Conservation (phyloP, 2,329 filamentous ascomycete genomes). For the Neurospora sp. region DNA sequence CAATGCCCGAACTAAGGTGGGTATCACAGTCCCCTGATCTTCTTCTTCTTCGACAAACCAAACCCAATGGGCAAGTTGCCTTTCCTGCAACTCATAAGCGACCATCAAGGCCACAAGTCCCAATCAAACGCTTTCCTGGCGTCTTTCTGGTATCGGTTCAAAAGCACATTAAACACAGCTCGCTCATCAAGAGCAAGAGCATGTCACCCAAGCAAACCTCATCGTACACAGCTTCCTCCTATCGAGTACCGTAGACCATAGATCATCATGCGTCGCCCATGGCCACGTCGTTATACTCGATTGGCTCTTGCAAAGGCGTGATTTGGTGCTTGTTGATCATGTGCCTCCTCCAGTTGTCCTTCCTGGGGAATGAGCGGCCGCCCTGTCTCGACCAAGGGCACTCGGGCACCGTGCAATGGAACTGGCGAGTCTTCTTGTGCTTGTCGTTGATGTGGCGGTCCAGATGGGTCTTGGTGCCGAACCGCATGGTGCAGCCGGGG, state of each 20-base stretch:
- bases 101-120: background rate
- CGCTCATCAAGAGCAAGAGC: background rate
- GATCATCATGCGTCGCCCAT: constrained; percentile 19
- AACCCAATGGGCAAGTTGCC: background rate
- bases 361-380: constrained; percentile 49
- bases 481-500: constrained; percentile 42
- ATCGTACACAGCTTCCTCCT: background rate
- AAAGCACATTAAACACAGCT: background rate
- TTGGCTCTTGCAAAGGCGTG: constrained; percentile 27
- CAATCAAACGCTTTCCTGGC: background rate
- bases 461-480: constrained; percentile 53
- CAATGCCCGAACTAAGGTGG: background rate
- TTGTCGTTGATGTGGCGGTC: constrained; percentile 54
- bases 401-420: constrained; percentile 43
- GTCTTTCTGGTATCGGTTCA: background rate
- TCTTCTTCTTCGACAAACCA: too few relatives aligned
- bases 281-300: constrained; percentile 30
- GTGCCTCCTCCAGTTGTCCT: constrained; percentile 54
- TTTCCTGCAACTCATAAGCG: background rate
- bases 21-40: background rate
- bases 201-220: background rate
- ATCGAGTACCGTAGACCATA: background rate
- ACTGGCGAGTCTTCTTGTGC: constrained; percentile 50
- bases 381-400: constrained; percentile 48
- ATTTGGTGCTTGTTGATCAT: constrained; percentile 48